Evolutionary conservation across 1,284 basidiomycete species (phyloP), one percentile per base, ranked within the genome.

Genomic region (Waitea zeae): DNA sequence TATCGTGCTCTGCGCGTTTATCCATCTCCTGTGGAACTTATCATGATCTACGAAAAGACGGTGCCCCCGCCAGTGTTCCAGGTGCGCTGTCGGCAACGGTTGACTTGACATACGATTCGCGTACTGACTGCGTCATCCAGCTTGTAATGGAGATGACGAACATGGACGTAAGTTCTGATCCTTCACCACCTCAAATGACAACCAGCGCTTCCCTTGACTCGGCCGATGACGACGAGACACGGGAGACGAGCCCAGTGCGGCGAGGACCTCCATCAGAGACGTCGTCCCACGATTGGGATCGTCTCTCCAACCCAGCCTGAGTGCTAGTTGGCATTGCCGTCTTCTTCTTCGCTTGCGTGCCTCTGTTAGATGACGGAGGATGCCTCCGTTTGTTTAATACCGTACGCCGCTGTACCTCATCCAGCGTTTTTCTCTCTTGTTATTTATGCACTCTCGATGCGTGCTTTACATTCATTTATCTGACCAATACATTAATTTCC

Each of bases 1-100:
- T 97, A 80, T 69, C 74, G 84, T 39, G 93, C 89, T 4, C 71
- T 97, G 42, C 74, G 86, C 39, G 90, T 95, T 31, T 98, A 97
- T 61, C 93, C 92, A 38, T 73, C 81, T 33, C 88, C 89, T 7
- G 72, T 89, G 30, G 90, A 96, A 54, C 71, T 96, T 43, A 78
- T 93, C 46, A 70, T 77, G 53, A 87, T 96, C 48, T 95, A 95
- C 54, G 78, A 96, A 59, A 84, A 86, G 60, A 90, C 89, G 30
- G 74, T 93, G 31, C 86, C 88, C 9, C 69, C 74, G 36, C 72
- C 81, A 32, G 70, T 96, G 39, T 92, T 95, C 59, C 79, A 83
- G 55, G 80, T 77, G 41, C 33, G 61, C 41, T 34, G 34, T 19
- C 36, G 28, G 20, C 13, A 19, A 30, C 34, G 37, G n/a, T 19